Evolutionary conservation across 2,329 filamentous ascomycete genomes (phyloP).

Genomic region (Alternaria arbusti): DNA sequence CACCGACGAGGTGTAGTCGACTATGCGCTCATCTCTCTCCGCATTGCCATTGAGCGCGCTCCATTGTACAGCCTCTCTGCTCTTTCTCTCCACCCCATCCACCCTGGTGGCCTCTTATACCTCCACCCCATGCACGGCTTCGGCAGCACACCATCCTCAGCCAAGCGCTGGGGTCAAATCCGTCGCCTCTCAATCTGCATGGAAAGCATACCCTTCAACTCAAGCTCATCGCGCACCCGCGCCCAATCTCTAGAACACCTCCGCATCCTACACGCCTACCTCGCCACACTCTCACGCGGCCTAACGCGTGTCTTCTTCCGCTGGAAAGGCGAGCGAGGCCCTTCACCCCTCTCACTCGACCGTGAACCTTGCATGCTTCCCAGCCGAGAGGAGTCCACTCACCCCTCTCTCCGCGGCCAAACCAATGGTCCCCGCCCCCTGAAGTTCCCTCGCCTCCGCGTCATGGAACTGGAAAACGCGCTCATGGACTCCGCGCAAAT

Average conservation of each 20-base stretch:
- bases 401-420: slow-evolving; percentile 42
- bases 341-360: slow-evolving; percentile 73
- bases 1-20: slow-evolving; percentile 82
- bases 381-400: slow-evolving; percentile 43
- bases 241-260: slow-evolving; percentile 69
- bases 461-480: slow-evolving; percentile 75
- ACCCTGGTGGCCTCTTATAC: slow-evolving; percentile 78
- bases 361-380: slow-evolving; percentile 73
- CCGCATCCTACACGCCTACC: slow-evolving; percentile 76
- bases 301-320: slow-evolving; percentile 77
- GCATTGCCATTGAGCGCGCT: slow-evolving; percentile 80
- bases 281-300: slow-evolving; percentile 70
- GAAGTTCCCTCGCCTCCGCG: slow-evolving; percentile 70
- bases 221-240: slow-evolving; percentile 59
- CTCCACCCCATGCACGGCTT: slow-evolving; percentile 77
- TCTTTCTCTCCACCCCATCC: slow-evolving; percentile 75
- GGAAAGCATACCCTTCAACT: slow-evolving; percentile 69
- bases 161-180: slow-evolving; percentile 79
- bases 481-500: slow-evolving; percentile 75
- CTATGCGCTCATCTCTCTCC: slow-evolving; percentile 85
- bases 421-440: slow-evolving; percentile 53
- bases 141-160: slow-evolving; percentile 74
- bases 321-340: slow-evolving; percentile 76
- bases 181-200: slow-evolving; percentile 74
- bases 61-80: slow-evolving; percentile 70